Percentiles rank a stretch among this genome's conserved stretches.
Conservation (phyloP, 1,284 basidiomycete genomes). For the Porogramme epimiltina region DNA sequence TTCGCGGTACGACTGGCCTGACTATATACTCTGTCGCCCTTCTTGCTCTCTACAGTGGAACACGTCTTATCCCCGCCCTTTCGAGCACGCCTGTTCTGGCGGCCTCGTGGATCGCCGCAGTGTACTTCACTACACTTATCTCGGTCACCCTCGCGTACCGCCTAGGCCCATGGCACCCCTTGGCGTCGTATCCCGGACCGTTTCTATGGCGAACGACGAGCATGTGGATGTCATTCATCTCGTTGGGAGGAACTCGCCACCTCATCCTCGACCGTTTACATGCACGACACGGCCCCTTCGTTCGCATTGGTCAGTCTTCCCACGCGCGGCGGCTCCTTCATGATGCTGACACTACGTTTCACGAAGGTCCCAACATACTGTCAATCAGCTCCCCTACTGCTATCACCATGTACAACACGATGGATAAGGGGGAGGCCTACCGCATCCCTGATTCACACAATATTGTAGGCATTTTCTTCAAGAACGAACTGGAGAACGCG, state of each 20-base stretch:
- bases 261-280: slow-evolving; percentile 21
- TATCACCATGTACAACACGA: neutral
- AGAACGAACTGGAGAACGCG: neutral
- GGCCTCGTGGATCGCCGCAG: too few species aligned
- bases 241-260: slow-evolving; percentile 21
- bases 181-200: slow-evolving; percentile 33
- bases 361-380: neutral
- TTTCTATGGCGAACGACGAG: slow-evolving; percentile 21
- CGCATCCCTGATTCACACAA: neutral
- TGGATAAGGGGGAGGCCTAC: slow-evolving; percentile 5
- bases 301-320: slow-evolving; percentile 15
- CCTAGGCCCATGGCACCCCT: slow-evolving; percentile 33
- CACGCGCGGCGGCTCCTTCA: neutral
- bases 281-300: slow-evolving; percentile 25
- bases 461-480: slow-evolving; percentile 2
- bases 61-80: too few species aligned
- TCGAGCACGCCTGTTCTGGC: too few species aligned
- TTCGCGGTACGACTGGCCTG: too few species aligned
- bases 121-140: too few species aligned
- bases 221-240: slow-evolving; percentile 17
- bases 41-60: too few species aligned
- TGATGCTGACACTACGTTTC: too few species aligned
- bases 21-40: too few species aligned
- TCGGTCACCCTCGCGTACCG: slow-evolving; percentile 23
- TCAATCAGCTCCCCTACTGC: neutral